Conservation (phyloP, 331 rosid genomes). For the Malus hybrid region DNA sequence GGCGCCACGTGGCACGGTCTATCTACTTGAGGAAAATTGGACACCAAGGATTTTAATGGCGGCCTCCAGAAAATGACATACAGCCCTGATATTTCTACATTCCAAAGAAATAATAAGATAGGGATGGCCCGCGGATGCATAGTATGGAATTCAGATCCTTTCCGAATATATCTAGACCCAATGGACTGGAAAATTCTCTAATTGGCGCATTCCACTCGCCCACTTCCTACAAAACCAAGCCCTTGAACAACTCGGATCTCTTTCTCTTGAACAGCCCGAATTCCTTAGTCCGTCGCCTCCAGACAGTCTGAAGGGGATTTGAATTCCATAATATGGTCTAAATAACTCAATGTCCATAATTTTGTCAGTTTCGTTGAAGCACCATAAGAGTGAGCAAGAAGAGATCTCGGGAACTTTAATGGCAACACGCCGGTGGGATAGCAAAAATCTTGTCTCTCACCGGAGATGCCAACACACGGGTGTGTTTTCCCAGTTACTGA, state of each 20-base stretch:
- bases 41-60: constrained; percentile 6
- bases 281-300: too few species aligned
- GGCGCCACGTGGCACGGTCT: constrained; percentile 27
- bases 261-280: too few species aligned
- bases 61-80: constrained; percentile 4
- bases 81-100: neutral
- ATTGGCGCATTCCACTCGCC: too few species aligned
- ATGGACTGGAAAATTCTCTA: too few species aligned
- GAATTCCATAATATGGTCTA: neutral
- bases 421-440: rapidly evolving
- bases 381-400: neutral
- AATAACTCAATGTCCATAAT: neutral
- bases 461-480: neutral
- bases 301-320: too few species aligned
- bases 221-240: too few species aligned
- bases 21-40: constrained; percentile 14
- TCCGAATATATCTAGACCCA: too few species aligned
- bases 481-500: neutral
- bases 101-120: neutral
- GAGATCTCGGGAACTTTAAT: neutral
- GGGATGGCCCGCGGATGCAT: neutral
- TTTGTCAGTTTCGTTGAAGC: neutral
- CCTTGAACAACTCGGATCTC: too few species aligned
- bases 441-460: neutral
- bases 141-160: too few species aligned